These are phyloP conservation scores for Ananas comosus DNA, from an alignment of 176 grass and related monocot species.

Conservation along the genomic window DNA sequence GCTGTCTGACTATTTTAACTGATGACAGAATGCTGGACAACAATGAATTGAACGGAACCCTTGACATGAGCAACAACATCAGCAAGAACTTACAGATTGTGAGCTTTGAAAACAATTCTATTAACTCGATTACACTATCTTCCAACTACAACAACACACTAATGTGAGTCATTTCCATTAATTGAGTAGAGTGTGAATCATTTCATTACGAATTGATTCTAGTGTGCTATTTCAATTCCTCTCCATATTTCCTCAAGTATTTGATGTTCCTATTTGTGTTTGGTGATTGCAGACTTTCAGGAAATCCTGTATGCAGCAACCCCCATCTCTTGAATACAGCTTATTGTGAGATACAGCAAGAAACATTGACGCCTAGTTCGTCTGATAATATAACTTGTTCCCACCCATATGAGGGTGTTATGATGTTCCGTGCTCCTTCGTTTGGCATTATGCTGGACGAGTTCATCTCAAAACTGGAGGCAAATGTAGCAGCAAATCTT, in stretches of 20 bases:
- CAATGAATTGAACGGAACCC: conserved; percentile 60
- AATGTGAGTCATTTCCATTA: conserved; percentile 22
- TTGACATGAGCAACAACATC: conserved; percentile 52
- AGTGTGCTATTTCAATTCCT: conserved; percentile 11
- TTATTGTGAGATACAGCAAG: conserved; percentile 26
- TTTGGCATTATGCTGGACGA: conserved; percentile 9
- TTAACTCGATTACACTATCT: conserved; percentile 32
- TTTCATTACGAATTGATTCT: not conserved
- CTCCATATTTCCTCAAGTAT: not conserved
- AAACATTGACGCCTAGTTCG: not conserved
- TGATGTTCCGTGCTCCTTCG: conserved; percentile 53
- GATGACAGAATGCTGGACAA: conserved; percentile 48
- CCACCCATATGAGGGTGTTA: conserved; percentile 45
- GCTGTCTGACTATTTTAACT: conserved; percentile 21
- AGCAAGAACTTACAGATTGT: conserved; percentile 20
- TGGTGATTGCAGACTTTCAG: conserved; percentile 30
- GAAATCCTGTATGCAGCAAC: conserved; percentile 50
- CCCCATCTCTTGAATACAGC: conserved; percentile 22
- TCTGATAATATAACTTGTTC: conserved; percentile 7
- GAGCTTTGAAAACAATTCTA: conserved; percentile 43
- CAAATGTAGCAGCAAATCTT: conserved; percentile 5
- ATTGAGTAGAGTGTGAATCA: no score
- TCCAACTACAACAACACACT: conserved; percentile 18
- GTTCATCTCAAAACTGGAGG: not conserved
- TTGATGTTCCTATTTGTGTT: conserved; percentile 15